Conservation (phyloP, 2,329 filamentous ascomycete genomes). For the Fonsecaea nubica region DNA sequence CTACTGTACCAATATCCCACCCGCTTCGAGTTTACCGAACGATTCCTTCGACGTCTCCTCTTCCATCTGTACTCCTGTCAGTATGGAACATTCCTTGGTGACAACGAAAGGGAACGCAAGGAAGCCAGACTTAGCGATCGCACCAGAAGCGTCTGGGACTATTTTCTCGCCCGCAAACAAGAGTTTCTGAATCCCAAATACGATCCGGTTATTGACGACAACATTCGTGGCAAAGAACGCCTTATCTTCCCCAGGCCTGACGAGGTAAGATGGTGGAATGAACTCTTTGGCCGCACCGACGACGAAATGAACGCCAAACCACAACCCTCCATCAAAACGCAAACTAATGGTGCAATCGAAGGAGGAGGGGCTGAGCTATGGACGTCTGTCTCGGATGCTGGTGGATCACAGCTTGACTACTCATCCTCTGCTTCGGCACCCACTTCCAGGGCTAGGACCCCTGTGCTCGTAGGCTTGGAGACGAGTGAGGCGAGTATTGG, state of each 20-base stretch:
- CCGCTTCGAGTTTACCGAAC: conserved; percentile 95
- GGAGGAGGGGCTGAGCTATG: conserved; percentile 33
- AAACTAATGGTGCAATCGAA: conserved; percentile 28
- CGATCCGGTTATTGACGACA: conserved; percentile 76
- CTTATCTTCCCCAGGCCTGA: conserved; percentile 79
- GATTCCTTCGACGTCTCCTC: conserved; percentile 83
- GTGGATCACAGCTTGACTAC: conserved; percentile 23
- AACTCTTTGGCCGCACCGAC: conserved; percentile 83
- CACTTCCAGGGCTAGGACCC: conserved; percentile 49
- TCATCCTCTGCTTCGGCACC: conserved; percentile 26
- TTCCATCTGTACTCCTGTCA: conserved; percentile 97
- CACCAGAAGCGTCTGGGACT: conserved; percentile 92
- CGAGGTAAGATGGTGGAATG: conserved; percentile 92
- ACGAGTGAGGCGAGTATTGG: conserved; percentile 62
- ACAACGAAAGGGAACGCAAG: conserved; percentile 86
- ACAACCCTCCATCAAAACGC: conserved; percentile 13
- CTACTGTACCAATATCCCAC: conserved; percentile 82
- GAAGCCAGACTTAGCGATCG: conserved; percentile 72
- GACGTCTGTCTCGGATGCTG: conserved; percentile 26
- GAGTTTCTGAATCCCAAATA: conserved; percentile 87
- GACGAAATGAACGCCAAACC: conserved; percentile 79
- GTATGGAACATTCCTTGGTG: conserved; percentile 95
- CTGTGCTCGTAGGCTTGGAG: conserved; percentile 66
- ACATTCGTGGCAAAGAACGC: conserved; percentile 77
- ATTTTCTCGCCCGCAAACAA: conserved; percentile 79